Evolutionary conservation across 805 yeast genomes (phyloP), one percentile per base, ranked within the genome.

Genomic region (Saturnispora bothae): DNA sequence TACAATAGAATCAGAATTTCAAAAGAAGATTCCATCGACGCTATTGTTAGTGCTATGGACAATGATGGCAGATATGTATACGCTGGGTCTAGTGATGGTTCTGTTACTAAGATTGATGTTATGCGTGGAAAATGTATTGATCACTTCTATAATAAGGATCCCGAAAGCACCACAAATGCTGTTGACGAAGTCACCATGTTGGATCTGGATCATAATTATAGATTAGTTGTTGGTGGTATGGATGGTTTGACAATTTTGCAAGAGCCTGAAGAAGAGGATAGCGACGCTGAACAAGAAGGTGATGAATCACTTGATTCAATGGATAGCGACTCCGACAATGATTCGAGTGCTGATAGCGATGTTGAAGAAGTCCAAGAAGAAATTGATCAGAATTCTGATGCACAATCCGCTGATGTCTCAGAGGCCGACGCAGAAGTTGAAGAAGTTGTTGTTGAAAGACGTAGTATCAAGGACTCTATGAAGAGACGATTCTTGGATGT

Each of bases 171-270:
- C 44, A 86, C 36, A 12, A 73, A 81, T 13, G 54, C 60, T 5
- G 55, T 62, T 3, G 97, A 88, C 53, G 96, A 84, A 46, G 89
- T 85, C 2, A 68, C 73, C 0, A 66, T 70, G 31, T 61, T 89
- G 45, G 96, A 86, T 52, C 64, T 84, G 38, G 98, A 89, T 56
- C 74, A 55, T 46, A 81, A 80, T 40, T 92, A 85, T 52, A 69
- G 95, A 43, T 61, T 86, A 38, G 73, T 83, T 3, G 76, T 83
- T 54, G 85, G 81, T 5, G 92, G 95, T 16, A 80, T 88, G 86
- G 89, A 83, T 33, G 66, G 69, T 20, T 62, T 89, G 41, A 80
- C 78, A 48, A 64, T 89, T 5, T 89, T 97, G 97, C 64, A 70
- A 9, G 61, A 57, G 21, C 48, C 40, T 3, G 39, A 38, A 2